These are phyloP conservation scores for Populus hybrid DNA, from an alignment of 441 rosid genomes.

Conservation along the genomic window DNA sequence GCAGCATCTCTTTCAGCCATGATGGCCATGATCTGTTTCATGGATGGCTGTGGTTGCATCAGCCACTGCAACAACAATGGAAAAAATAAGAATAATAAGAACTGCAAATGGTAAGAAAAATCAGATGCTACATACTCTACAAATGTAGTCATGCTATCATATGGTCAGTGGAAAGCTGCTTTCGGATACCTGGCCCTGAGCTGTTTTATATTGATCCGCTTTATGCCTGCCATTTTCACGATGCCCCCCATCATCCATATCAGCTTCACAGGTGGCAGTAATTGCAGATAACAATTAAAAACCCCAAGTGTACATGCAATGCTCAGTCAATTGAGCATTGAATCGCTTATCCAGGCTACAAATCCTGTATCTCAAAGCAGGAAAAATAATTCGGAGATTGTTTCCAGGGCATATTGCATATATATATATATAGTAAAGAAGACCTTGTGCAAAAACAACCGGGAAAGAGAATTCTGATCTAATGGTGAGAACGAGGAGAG, in stretches of 20 bases:
- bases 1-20: slow-evolving; percentile 98
- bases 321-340: slow-evolving; percentile 25
- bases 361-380: slow-evolving; percentile 19
- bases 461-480: background rate
- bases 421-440: too few relatives aligned
- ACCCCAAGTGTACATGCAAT: slow-evolving; percentile 5
- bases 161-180: slow-evolving; percentile 5
- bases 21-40: slow-evolving; percentile 95
- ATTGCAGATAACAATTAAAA: slow-evolving; percentile 10
- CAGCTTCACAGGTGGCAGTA: slow-evolving; percentile 19
- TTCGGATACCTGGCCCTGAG: slow-evolving; percentile 79
- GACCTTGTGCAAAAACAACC: background rate
- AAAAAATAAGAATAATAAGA: slow-evolving; percentile 20
- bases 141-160: background rate
- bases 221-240: slow-evolving; percentile 87
- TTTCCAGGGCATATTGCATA: background rate
- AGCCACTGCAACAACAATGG: slow-evolving; percentile 54
- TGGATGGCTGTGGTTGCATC: slow-evolving; percentile 92
- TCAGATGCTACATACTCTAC: background rate
- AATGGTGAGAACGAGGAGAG: background rate
- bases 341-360: background rate
- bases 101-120: background rate
- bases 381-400: background rate
- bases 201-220: slow-evolving; percentile 57
- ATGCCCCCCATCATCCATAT: slow-evolving; percentile 92